Percentiles rank a stretch among this genome's conserved stretches.
Conservation (phyloP, 345 rosid species). For the Gossypium mustelinum region DNA sequence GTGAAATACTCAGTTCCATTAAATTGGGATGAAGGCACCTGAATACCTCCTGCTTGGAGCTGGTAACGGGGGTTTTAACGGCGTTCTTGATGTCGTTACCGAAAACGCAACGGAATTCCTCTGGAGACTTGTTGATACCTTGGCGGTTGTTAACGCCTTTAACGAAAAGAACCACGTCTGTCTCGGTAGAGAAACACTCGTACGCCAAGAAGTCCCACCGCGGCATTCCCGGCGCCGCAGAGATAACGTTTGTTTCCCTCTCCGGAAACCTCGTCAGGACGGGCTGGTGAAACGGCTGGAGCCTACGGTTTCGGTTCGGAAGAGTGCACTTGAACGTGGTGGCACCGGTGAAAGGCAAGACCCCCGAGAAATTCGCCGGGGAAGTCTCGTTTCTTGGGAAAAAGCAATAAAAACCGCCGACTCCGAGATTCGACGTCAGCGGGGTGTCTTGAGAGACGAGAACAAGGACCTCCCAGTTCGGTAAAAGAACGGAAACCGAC, state of each 20-base stretch:
- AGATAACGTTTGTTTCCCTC: constrained; percentile 7
- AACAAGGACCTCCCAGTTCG: constrained; percentile 70
- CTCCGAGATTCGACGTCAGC: background rate
- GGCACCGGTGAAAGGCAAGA: constrained; percentile 46
- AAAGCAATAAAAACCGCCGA: constrained; percentile 37
- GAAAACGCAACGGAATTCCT: constrained; percentile 61
- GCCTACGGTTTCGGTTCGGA: constrained; percentile 46
- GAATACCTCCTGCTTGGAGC: constrained; percentile 83
- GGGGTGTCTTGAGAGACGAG: constrained; percentile 32
- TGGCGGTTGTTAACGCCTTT: constrained; percentile 69
- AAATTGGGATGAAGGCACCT: constrained; percentile 59
- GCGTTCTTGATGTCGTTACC: constrained; percentile 30
- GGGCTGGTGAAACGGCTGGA: constrained; percentile 48
- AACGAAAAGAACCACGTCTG: constrained; percentile 70
- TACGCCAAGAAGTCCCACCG: constrained; percentile 55
- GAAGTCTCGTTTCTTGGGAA: constrained; percentile 53
- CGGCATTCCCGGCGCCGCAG: constrained; percentile 34
- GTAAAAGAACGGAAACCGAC: constrained; percentile 53
- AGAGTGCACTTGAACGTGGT: constrained; percentile 51
- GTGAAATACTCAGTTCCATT: constrained; percentile 14
- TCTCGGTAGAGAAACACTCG: constrained; percentile 62
- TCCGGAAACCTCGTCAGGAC: constrained; percentile 28
- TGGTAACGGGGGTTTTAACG: constrained; percentile 55
- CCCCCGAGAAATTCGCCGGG: constrained; percentile 47
- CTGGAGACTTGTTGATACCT: constrained; percentile 42